These are phyloP conservation scores for Brassica nigra DNA, from an alignment of 345 rosid species.

Conservation along the genomic window DNA sequence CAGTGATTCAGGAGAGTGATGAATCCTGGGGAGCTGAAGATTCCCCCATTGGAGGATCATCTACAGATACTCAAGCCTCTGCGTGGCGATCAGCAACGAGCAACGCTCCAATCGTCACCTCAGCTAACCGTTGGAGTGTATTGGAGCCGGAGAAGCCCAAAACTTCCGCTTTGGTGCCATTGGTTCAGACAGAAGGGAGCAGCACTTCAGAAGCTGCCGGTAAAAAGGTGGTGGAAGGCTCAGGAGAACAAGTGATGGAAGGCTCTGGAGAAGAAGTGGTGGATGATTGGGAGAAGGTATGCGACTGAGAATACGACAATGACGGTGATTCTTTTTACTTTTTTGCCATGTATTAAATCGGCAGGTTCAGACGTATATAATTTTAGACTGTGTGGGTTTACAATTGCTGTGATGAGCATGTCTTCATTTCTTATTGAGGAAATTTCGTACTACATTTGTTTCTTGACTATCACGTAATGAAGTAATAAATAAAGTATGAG, in stretches of 20 bases:
- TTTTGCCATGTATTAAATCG: neutral
- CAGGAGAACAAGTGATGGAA: neutral
- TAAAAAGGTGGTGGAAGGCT: constrained; percentile 40
- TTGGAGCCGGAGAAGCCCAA: constrained; percentile 52
- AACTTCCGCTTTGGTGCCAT: constrained; percentile 38
- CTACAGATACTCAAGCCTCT: constrained; percentile 45
- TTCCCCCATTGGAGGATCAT: constrained; percentile 39
- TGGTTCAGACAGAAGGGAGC: constrained; percentile 39
- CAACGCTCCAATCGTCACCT: constrained; percentile 51
- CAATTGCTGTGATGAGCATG: neutral
- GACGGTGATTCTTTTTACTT: neutral
- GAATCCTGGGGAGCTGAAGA: constrained; percentile 70
- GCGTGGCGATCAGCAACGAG: constrained; percentile 54
- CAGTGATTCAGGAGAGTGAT: constrained; percentile 68
- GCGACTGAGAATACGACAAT: constrained; percentile 43
- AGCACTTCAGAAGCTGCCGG: constrained; percentile 31
- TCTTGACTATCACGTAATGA: neutral
- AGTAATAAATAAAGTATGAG: neutral
- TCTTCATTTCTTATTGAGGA: neutral
- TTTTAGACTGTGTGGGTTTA: neutral
- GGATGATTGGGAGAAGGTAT: constrained; percentile 94
- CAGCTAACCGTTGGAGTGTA: constrained; percentile 71
- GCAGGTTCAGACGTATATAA: neutral
- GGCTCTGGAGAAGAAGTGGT: constrained; percentile 44
- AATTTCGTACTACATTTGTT: neutral